Conservation (phyloP, 371 early-diverging fungal genomes). For the Rhizopus delemar region DNA sequence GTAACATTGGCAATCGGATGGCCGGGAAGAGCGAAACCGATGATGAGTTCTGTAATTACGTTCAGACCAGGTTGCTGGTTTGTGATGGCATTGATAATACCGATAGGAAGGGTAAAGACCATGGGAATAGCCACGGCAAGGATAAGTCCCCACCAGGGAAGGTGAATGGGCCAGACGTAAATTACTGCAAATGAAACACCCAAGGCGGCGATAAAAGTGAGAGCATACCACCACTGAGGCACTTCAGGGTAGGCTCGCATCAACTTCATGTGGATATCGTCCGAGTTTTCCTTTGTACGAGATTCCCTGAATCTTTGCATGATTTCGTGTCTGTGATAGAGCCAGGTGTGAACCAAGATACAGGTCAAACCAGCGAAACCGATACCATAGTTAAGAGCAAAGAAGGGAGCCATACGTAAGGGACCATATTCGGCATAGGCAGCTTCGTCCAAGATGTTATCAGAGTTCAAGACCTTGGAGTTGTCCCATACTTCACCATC, state of each 20-base stretch:
- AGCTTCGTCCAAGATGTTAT: constrained; percentile 60
- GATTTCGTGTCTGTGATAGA: constrained; percentile 69
- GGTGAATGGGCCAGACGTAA: constrained; percentile 53
- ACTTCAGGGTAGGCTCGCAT: constrained; percentile 77
- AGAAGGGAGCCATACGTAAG: constrained; percentile 65
- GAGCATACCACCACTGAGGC: constrained; percentile 73
- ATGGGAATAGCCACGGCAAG: constrained; percentile 63
- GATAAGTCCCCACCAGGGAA: constrained; percentile 72
- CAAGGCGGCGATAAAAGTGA: constrained; percentile 49
- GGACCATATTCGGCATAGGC: constrained; percentile 70
- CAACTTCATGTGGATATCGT: constrained; percentile 70
- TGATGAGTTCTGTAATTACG: constrained; percentile 70
- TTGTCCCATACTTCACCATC: constrained; percentile 61
- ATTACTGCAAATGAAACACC: constrained; percentile 55
- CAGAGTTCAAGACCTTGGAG: constrained; percentile 51
- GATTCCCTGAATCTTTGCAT: constrained; percentile 55
- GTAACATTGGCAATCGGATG: constrained; percentile 65
- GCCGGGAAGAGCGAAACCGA: constrained; percentile 67
- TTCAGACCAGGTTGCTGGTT: constrained; percentile 73
- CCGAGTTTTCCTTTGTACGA: constrained; percentile 47
- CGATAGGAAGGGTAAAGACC: constrained; percentile 78
- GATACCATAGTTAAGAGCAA: constrained; percentile 62
- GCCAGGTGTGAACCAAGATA: constrained; percentile 60
- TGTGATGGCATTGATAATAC: constrained; percentile 74
- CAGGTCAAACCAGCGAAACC: constrained; percentile 68